These are phyloP conservation scores for Linum tenue DNA, from an alignment of 345 rosid genomes.

Conservation along the genomic window DNA sequence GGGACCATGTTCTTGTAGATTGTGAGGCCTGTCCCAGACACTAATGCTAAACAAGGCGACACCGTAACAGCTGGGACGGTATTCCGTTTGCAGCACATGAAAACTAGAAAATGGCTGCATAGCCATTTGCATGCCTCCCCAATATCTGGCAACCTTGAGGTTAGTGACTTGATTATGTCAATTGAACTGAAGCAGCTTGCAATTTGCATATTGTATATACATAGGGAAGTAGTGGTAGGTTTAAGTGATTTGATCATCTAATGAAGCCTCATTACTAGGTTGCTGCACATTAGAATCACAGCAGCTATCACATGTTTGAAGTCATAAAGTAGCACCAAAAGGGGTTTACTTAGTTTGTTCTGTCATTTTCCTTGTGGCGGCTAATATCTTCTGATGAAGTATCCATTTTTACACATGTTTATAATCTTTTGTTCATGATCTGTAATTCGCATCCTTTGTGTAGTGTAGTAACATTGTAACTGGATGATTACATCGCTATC, in stretches of 20 bases:
- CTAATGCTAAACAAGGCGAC: conserved; percentile 73
- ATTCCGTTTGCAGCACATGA: conserved; percentile 85
- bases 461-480: not conserved
- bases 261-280: no score
- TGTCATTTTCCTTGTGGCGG: no score
- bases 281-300: no score
- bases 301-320: no score
- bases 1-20: conserved; percentile 31
- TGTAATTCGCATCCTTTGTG: not conserved
- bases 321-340: no score
- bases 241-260: not conserved
- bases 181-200: not conserved
- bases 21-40: conserved; percentile 55
- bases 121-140: conserved; percentile 96
- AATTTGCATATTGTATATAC: not conserved
- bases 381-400: no score
- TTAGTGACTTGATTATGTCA: conserved; percentile 16
- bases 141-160: conserved; percentile 95
- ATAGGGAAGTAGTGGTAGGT: not conserved
- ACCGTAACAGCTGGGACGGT: conserved; percentile 55
- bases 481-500: not conserved
- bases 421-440: no score
- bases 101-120: conserved; percentile 86
- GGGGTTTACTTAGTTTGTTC: no score
- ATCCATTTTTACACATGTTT: no score